Conservation (phyloP, 2,329 filamentous ascomycete genomes). For the Neonectria sp. region DNA sequence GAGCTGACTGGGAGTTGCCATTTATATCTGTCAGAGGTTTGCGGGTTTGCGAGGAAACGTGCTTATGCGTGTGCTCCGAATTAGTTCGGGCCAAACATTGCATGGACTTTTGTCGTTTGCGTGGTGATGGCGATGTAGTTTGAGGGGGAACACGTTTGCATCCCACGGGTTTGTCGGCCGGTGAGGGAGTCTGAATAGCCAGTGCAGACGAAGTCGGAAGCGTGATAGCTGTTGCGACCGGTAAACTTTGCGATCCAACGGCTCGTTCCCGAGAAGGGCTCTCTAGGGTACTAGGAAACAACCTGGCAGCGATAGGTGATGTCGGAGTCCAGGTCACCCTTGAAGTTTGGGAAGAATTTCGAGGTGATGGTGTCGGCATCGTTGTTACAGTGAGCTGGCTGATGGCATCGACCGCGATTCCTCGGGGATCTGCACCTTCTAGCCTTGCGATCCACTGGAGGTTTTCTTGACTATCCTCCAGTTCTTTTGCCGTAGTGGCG, state of each 20-base stretch:
- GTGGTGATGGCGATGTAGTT: constrained; percentile 13
- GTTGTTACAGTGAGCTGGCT: constrained; percentile 63
- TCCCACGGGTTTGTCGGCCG: background rate
- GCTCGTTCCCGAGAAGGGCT: constrained; percentile 5
- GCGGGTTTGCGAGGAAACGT: constrained; percentile 31
- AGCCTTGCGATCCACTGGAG: constrained; percentile 73
- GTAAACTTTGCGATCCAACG: background rate
- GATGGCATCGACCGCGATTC: constrained; percentile 57
- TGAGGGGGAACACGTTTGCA: constrained; percentile 23
- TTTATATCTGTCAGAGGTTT: constrained; percentile 43
- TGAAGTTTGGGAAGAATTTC: constrained; percentile 45
- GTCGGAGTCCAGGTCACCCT: constrained; percentile 33
- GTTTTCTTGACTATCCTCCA: constrained; percentile 73
- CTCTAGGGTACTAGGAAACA: background rate
- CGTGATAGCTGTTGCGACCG: constrained; percentile 21
- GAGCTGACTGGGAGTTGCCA: constrained; percentile 41
- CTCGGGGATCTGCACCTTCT: constrained; percentile 67
- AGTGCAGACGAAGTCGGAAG: constrained; percentile 32
- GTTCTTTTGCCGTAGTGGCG: constrained; percentile 64
- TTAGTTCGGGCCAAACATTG: background rate
- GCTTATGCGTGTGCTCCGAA: background rate
- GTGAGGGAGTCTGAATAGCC: background rate
- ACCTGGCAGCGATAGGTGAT: constrained; percentile 29
- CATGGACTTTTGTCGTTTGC: constrained; percentile 39
- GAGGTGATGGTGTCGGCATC: constrained; percentile 53